A percentile compares a stretch with the other conserved stretches of the same genome.
phyloP scores from a whole-genome alignment of 2,329 filamentous ascomycete genomes.

The Neurospora crassa region DNA sequence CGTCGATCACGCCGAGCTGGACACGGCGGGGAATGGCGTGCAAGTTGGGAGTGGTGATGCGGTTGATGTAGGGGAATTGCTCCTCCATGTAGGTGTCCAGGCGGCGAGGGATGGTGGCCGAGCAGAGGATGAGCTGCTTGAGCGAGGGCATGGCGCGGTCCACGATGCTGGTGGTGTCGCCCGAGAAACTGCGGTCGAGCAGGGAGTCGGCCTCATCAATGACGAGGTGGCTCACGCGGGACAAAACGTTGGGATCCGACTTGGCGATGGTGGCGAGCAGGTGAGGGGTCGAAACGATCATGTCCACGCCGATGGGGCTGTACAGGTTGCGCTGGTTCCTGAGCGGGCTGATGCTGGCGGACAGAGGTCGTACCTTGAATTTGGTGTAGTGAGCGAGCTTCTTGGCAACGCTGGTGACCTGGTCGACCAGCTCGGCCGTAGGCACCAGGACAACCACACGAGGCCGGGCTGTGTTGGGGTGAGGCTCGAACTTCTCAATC shows the following conservation, averaged over 20 bases:
- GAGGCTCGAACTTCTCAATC: constrained; percentile 57
- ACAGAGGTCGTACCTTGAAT: constrained; percentile 75
- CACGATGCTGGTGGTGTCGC: constrained; percentile 72
- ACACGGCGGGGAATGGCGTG: constrained; percentile 93
- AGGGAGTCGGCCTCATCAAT: constrained; percentile 95
- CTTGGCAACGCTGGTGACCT: constrained; percentile 77
- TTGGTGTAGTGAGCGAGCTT: constrained; percentile 75
- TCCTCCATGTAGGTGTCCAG: constrained; percentile 77
- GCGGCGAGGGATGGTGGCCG: constrained; percentile 85
- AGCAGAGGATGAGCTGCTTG: constrained; percentile 83
- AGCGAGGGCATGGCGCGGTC: constrained; percentile 73
- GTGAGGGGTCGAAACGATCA: constrained; percentile 82
- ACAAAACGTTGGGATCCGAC: constrained; percentile 82
- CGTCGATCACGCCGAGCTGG: constrained; percentile 86
- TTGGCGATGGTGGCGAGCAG: constrained; percentile 81
- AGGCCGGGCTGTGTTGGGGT: constrained; percentile 69
- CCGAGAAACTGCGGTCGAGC: constrained; percentile 84
- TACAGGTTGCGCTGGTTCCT: constrained; percentile 83
- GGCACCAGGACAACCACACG: constrained; percentile 81
- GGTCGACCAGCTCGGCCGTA: constrained; percentile 81
- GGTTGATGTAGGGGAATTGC: constrained; percentile 71
- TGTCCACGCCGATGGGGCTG: constrained; percentile 68
- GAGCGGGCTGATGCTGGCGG: constrained; percentile 63
- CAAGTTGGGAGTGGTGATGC: constrained; percentile 88
- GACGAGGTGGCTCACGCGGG: constrained; percentile 80